Percentiles rank a stretch among this genome's conserved stretches.
These are phyloP conservation scores for Microbotryomycetes sp. DNA, from an alignment of 1,284 basidiomycete species.

Conservation along the genomic window DNA sequence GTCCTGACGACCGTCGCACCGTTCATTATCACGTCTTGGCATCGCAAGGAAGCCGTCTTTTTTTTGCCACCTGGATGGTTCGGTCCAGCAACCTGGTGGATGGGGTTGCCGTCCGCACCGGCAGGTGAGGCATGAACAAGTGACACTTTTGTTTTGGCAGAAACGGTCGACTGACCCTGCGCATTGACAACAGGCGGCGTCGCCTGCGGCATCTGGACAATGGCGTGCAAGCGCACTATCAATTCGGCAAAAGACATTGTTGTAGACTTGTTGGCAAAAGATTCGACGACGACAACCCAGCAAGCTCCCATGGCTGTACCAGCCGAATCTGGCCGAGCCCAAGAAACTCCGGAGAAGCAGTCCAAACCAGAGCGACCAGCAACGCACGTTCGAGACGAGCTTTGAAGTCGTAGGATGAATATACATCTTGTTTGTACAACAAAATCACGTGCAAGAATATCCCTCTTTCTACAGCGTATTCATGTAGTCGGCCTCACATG, in stretches of 20 bases:
- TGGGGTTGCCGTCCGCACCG: constrained; percentile 71
- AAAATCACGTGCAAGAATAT: neutral
- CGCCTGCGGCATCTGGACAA: constrained; percentile 82
- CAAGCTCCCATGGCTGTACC: constrained; percentile 18
- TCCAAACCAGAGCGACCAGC: too few relatives aligned
- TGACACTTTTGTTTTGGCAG: neutral
- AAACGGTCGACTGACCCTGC: neutral
- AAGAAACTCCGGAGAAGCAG: neutral
- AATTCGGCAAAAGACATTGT: constrained; percentile 60
- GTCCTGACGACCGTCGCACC: constrained; percentile 73
- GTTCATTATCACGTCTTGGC: constrained; percentile 79
- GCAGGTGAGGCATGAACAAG: constrained; percentile 47
- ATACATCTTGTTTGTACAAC: neutral
- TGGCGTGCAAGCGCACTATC: constrained; percentile 74
- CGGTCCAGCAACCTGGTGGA: constrained; percentile 69
- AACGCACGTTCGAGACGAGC: neutral
- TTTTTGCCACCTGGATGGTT: constrained; percentile 84
- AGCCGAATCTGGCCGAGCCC: neutral
- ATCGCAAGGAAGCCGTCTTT: constrained; percentile 77
- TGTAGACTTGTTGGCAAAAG: constrained; percentile 45
- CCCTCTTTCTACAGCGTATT: neutral
- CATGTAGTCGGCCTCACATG: constrained; percentile 47
- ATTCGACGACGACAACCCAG: neutral
- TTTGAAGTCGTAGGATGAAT: neutral
- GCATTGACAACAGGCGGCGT: constrained; percentile 58